These are phyloP conservation scores for Basidioascus undulatus DNA, from an alignment of 768 basidiomycete species.

Conservation along the genomic window DNA sequence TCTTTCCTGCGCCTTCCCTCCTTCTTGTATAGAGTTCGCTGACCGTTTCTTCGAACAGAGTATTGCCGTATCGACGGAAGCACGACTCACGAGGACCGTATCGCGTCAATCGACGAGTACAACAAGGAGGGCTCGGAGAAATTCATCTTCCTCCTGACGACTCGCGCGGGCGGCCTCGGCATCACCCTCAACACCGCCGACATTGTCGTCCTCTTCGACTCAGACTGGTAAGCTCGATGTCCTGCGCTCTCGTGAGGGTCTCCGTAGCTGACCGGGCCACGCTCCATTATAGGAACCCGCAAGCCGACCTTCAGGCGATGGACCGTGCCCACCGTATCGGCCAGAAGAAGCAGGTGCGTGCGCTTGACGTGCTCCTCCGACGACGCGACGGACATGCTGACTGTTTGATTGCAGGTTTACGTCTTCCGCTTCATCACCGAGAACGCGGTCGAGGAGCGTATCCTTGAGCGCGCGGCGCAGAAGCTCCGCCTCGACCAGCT, in stretches of 20 bases:
- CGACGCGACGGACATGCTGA: too few relatives aligned
- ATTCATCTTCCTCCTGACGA: constrained; percentile 88
- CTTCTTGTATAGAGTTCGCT: too few relatives aligned
- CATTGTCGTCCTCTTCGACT: constrained; percentile 83
- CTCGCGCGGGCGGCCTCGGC: constrained; percentile 85
- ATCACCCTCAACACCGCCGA: constrained; percentile 92
- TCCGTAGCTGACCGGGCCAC: constrained; percentile 2
- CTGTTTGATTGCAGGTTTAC: too few relatives aligned
- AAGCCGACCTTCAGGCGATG: constrained; percentile 87
- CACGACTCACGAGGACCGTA: constrained; percentile 91
- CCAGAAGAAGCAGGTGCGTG: constrained; percentile 89
- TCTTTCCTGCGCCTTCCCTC: constrained; percentile 4
- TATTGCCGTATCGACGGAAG: constrained; percentile 93
- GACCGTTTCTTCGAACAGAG: constrained; percentile 24
- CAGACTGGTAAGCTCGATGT: constrained; percentile 48
- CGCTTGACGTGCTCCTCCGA: too few relatives aligned
- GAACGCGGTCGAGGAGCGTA: constrained; percentile 83
- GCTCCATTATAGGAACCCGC: constrained; percentile 54
- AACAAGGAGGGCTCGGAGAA: constrained; percentile 83
- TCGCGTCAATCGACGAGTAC: constrained; percentile 87
- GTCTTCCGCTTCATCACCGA: constrained; percentile 94
- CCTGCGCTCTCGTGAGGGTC: too few relatives aligned
- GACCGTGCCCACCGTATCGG: constrained; percentile 92
- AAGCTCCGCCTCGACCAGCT: constrained; percentile 85
- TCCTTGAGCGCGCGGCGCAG: constrained; percentile 83